phyloP scores from a whole-genome alignment of 2,329 filamentous ascomycete genomes.

The Aotearoamyces nothofagi region DNA sequence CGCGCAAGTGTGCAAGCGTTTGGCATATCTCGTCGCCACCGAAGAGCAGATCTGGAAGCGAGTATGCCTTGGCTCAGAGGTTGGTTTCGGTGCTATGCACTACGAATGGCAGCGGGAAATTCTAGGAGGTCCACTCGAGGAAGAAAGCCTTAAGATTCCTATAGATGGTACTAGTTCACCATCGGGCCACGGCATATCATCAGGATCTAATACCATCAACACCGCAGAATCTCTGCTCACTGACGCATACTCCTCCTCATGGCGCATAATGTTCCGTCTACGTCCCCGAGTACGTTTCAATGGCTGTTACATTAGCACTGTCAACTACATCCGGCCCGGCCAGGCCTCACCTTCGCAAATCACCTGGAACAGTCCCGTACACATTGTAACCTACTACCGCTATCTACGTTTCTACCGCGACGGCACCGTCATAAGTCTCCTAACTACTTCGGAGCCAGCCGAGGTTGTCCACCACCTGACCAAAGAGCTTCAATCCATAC shows the following conservation, averaged over 20 bases:
- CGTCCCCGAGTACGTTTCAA: constrained; percentile 86
- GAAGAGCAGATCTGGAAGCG: constrained; percentile 81
- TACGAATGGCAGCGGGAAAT: constrained; percentile 57
- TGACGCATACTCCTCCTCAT: constrained; percentile 32
- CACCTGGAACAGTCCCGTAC: constrained; percentile 70
- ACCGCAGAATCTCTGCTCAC: constrained; percentile 19
- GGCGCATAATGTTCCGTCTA: constrained; percentile 59
- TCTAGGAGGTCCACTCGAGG: constrained; percentile 35
- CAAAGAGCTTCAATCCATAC: constrained; percentile 42
- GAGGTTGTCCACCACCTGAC: constrained; percentile 79
- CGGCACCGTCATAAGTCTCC: constrained; percentile 65
- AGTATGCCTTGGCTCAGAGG: constrained; percentile 52
- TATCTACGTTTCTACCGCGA: constrained; percentile 93
- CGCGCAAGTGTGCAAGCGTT: constrained; percentile 68
- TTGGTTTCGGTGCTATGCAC: constrained; percentile 74
- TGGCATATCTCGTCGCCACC: constrained; percentile 71
- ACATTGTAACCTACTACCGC: constrained; percentile 95
- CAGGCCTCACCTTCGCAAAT: constrained; percentile 53
- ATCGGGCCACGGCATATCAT: neutral
- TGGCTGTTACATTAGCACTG: constrained; percentile 90
- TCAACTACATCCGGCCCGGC: constrained; percentile 84
- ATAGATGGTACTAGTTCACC: constrained; percentile 2
- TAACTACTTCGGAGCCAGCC: constrained; percentile 68
- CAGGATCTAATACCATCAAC: constrained; percentile 3
- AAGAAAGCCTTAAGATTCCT: constrained; percentile 5